Base-by-base conservation (phyloP, 2,329 filamentous ascomycete species). In the Drechslerella coelobrocha region DNA sequence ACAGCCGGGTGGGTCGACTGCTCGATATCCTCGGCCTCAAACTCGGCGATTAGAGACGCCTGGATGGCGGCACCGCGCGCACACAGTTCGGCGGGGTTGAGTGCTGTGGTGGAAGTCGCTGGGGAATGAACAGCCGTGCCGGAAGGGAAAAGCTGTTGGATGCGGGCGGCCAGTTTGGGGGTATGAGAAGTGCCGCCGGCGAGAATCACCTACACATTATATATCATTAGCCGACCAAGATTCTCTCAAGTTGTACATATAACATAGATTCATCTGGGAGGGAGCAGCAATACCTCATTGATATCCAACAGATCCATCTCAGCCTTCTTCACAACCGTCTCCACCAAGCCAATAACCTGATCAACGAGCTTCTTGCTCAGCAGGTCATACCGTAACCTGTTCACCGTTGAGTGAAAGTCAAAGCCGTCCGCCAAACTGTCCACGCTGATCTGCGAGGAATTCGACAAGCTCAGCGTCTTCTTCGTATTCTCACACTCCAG, bases 1-100 rank as follows among this genome's bases (percentile, higher is more conserved):
- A 99, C 92, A 78, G 92, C 91, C 56, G 94, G 89, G 83, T 99
- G 93, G 51, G 92, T 96, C 73, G 91, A 96, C 84, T 97, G 92
- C 79, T 95, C 90, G 75, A 99, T 95, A 78, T 97, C 93, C 74
- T 91, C 88, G 75, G 87, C 84, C 76, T 99, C 94, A 80, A 96
- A 99, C 80, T 96, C 93, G 80, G 92, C 88, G 79, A 99, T 91
- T 73, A 99, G 83, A 71, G 89, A 95, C 37, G 94, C 94, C 82
- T 99, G 94, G 76, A 99, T 91, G 29, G 94, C 93, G 72, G 94
- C 94, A 78, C 94, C 94, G 73, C 94, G 88, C 73, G 90, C 89
- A 76, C 89, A 84, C 61, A 97, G 85, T 82, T 97, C 93, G 2
- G 91, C 94, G 73, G 94, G 94, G 85, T 97, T 97, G 81, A 97